Conservation (phyloP, 169 alveolate genomes). For the Plasmodium chabaudi region DNA sequence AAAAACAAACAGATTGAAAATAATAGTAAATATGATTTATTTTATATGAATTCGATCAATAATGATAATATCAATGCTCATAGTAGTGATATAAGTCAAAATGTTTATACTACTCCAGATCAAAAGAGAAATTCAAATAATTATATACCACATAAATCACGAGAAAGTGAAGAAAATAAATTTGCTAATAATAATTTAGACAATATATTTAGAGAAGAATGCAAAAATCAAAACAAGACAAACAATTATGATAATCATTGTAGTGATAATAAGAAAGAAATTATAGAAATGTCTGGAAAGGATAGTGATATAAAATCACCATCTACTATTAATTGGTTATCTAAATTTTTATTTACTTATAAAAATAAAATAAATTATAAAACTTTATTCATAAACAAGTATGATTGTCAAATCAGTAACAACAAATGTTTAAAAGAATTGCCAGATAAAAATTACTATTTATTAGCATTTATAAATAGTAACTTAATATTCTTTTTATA, state of each 20-base stretch:
- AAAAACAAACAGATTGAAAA: constrained; percentile 27
- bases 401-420: constrained; percentile 23
- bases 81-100: background rate
- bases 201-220: background rate
- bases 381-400: constrained; percentile 51
- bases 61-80: background rate
- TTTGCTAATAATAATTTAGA: background rate
- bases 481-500: constrained; percentile 60
- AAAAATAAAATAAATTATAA: constrained; percentile 59
- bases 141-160: background rate
- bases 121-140: background rate
- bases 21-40: too few relatives aligned
- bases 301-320: constrained; percentile 3
- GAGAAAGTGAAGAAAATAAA: background rate
- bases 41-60: background rate
- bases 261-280: background rate
- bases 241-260: background rate
- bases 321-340: constrained; percentile 1
- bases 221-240: background rate
- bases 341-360: constrained; percentile 13
- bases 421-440: constrained; percentile 30
- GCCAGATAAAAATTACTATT: constrained; percentile 53
- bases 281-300: constrained; percentile 1
- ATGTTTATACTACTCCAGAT: background rate
- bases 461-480: constrained; percentile 45